phyloP scores from a whole-genome alignment of 2,329 filamentous ascomycete species.

The Verticillium alfalfae region DNA sequence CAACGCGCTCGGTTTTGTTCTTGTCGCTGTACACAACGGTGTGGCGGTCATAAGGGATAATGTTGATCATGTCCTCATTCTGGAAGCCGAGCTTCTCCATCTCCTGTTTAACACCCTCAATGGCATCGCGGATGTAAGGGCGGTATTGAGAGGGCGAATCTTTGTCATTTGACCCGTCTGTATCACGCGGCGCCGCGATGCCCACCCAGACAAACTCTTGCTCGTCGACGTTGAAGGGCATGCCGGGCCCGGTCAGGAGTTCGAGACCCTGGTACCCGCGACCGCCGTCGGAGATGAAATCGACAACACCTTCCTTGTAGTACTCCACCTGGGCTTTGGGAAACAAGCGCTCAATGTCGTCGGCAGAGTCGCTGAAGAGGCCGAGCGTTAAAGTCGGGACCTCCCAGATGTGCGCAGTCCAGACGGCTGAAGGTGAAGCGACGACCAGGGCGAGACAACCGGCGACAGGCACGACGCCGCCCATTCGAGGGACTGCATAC shows the following conservation, averaged over 20 bases:
- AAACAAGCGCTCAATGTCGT: not conserved
- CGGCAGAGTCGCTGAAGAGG: not conserved
- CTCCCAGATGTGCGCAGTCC: conserved; percentile 11
- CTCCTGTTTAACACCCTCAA: not conserved
- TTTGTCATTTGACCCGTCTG: not conserved
- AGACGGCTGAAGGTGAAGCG: conserved; percentile 7
- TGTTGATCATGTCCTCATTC: not conserved
- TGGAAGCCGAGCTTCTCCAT: conserved; percentile 1
- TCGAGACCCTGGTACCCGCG: not conserved
- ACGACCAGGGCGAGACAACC: conserved; percentile 9
- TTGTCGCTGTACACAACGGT: not conserved
- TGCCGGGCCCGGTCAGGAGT: not conserved
- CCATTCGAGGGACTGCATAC: conserved; percentile 1
- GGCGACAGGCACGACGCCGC: conserved; percentile 8
- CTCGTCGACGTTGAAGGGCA: conserved; percentile 2
- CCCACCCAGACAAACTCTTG: conserved; percentile 4
- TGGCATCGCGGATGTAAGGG: not conserved
- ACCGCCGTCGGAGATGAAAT: conserved; percentile 3
- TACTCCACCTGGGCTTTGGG: conserved; percentile 2
- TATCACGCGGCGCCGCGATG: conserved; percentile 2
- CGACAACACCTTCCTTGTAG: conserved; percentile 1
- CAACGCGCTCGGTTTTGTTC: not conserved
- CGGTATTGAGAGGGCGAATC: not conserved
- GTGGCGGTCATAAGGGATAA: not conserved
- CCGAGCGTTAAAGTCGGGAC: conserved; percentile 3